Conservation (phyloP, 73 alveolate species). For the Symbiodinium natans region DNA sequence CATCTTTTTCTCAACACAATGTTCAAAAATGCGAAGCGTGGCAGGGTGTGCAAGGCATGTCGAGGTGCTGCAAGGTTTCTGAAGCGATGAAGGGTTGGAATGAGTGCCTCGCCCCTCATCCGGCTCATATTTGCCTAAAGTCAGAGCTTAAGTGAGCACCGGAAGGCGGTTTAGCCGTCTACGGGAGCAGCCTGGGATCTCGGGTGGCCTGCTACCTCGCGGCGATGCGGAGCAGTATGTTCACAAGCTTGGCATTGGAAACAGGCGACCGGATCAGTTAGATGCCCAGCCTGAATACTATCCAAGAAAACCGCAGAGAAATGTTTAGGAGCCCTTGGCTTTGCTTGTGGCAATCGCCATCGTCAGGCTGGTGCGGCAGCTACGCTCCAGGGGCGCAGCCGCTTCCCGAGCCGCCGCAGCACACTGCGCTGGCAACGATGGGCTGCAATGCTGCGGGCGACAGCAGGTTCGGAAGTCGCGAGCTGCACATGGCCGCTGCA, state of each 20-base stretch:
- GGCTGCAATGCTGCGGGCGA: constrained; percentile 90
- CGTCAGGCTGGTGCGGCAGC: constrained; percentile 65
- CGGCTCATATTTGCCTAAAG: too few species aligned
- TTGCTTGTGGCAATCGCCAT: not conserved
- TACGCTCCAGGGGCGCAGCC: constrained; percentile 78
- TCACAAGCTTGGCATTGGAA: constrained; percentile 65
- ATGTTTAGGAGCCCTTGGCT: not conserved
- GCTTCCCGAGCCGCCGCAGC: constrained; percentile 80
- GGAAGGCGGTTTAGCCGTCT: not conserved
- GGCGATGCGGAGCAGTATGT: not conserved
- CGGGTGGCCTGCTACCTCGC: constrained; percentile 90
- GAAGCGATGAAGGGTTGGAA: too few species aligned
- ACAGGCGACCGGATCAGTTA: not conserved
- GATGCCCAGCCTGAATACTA: not conserved
- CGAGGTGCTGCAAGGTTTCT: too few species aligned
- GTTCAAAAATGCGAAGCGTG: too few species aligned
- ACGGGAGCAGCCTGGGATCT: constrained; percentile 64
- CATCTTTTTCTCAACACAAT: too few species aligned
- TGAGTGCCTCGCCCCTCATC: too few species aligned
- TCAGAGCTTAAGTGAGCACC: too few species aligned
- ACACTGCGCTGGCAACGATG: constrained; percentile 86
- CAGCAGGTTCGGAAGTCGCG: constrained; percentile 75
- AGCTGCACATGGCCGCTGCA: constrained; percentile 58
- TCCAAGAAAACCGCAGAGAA: not conserved
- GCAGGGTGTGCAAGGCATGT: too few species aligned